Evolutionary conservation across 208 protist species (phyloP).

Genomic region (Wallacemonas sp.): DNA sequence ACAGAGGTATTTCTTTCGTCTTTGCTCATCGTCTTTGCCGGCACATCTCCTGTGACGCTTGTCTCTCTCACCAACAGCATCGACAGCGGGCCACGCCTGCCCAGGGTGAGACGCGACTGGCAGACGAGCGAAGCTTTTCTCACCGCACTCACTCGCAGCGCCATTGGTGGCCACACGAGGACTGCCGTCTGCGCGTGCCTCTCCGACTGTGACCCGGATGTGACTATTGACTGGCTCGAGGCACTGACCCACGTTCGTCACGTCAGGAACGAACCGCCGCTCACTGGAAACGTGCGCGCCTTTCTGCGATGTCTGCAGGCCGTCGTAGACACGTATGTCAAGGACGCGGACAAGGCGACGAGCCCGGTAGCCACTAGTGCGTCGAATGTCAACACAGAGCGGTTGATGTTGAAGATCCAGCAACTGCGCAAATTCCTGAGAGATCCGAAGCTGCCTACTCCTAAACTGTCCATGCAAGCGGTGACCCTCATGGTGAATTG

Average conservation of each 20-base stretch:
- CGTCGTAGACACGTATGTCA: conserved; percentile 14
- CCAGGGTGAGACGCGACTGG: not conserved
- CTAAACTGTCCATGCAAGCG: not conserved
- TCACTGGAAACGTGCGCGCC: conserved; percentile 20
- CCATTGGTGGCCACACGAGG: conserved; percentile 22
- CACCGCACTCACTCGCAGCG: conserved; percentile 14
- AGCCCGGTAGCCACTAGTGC: too few relatives aligned
- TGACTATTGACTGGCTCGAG: conserved; percentile 18
- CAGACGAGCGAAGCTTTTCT: conserved; percentile 18
- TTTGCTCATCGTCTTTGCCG: conserved; percentile 27
- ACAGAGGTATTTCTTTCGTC: conserved; percentile 28
- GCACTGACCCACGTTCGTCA: conserved; percentile 5
- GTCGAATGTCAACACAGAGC: not conserved
- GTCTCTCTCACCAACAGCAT: conserved; percentile 3
- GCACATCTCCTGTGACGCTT: conserved; percentile 18
- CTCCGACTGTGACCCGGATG: conserved; percentile 29
- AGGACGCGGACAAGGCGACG: not conserved
- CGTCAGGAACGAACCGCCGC: conserved; percentile 12
- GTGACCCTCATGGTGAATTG: not conserved
- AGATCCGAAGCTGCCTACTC: not conserved
- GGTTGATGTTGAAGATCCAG: conserved; percentile 8
- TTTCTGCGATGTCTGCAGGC: conserved; percentile 17
- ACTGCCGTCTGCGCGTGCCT: conserved; percentile 24
- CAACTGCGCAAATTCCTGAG: conserved; percentile 15
- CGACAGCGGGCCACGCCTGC: not conserved